These are phyloP conservation scores for Colletotrichum eleusines DNA, from an alignment of 2,329 filamentous ascomycete species.

Conservation along the genomic window DNA sequence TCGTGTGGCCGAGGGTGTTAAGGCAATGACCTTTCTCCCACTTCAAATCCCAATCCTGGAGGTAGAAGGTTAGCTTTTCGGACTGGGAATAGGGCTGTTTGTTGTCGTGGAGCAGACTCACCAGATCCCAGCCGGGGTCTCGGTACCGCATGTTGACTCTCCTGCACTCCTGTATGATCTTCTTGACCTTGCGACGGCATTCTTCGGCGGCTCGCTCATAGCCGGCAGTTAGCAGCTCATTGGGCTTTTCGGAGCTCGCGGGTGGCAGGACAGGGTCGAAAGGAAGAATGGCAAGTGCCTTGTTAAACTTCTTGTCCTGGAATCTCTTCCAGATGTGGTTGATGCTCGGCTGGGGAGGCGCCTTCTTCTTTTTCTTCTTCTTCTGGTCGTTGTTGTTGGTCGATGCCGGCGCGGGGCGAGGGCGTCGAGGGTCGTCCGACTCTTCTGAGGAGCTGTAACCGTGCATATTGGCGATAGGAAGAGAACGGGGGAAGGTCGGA, in stretches of 20 bases:
- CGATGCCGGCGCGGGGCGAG: slow-evolving; percentile 50
- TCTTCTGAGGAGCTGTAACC: slow-evolving; percentile 65
- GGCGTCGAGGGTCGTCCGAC: slow-evolving; percentile 60
- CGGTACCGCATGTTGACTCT: slow-evolving; percentile 85
- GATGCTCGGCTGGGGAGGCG: slow-evolving; percentile 75
- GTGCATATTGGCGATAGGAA: slow-evolving; percentile 49
- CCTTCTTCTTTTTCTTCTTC: slow-evolving; percentile 69
- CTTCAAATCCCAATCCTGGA: slow-evolving; percentile 75
- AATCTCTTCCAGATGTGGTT: slow-evolving; percentile 76
- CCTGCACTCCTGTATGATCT: slow-evolving; percentile 74
- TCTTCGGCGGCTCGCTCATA: slow-evolving; percentile 74
- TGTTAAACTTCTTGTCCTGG: slow-evolving; percentile 70
- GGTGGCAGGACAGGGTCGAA: slow-evolving; percentile 69
- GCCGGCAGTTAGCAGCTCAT: slow-evolving; percentile 70
- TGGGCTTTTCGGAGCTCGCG: slow-evolving; percentile 64
- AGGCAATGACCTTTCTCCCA: slow-evolving; percentile 69
- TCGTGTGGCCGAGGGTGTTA: slow-evolving; percentile 64
- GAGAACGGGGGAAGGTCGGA: not conserved
- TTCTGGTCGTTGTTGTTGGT: slow-evolving; percentile 56
- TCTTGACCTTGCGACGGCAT: slow-evolving; percentile 71
- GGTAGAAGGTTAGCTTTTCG: slow-evolving; percentile 7
- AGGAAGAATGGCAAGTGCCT: slow-evolving; percentile 74
- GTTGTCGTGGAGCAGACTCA: slow-evolving; percentile 52
- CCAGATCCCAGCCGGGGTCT: slow-evolving; percentile 71
- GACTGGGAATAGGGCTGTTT: not conserved